Percentiles rank a stretch among this genome's conserved stretches.
Conservation (phyloP, 2,329 filamentous ascomycete species). For the Trichoderma lentiforme region DNA sequence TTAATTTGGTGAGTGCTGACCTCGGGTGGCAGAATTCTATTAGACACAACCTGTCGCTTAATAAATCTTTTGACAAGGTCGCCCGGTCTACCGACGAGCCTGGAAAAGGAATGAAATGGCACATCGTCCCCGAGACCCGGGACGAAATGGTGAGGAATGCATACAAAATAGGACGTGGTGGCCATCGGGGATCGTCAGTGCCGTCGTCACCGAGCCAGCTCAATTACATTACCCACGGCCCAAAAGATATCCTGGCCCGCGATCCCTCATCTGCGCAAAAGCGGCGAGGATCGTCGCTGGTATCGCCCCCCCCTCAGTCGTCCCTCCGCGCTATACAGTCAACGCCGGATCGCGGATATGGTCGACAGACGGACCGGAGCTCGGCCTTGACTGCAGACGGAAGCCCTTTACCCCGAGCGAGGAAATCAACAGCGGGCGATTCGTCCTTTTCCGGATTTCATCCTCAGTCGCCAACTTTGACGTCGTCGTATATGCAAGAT, state of each 20-base stretch:
- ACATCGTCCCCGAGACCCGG: conserved; percentile 77
- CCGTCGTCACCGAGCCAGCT: conserved; percentile 65
- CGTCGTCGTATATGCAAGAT: conserved; percentile 61
- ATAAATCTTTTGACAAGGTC: conserved; percentile 92
- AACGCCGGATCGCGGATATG: conserved; percentile 54
- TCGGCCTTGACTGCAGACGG: conserved; percentile 50
- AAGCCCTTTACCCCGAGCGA: conserved; percentile 59
- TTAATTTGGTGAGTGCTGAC: not conserved
- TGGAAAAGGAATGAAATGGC: conserved; percentile 99
- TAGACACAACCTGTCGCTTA: conserved; percentile 90
- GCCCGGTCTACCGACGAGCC: conserved; percentile 90
- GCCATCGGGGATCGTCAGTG: conserved; percentile 64
- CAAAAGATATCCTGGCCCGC: conserved; percentile 51
- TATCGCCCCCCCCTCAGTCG: conserved; percentile 54
- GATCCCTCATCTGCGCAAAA: conserved; percentile 54
- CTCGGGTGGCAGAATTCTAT: conserved; percentile 71
- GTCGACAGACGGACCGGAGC: conserved; percentile 38
- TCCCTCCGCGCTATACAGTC: conserved; percentile 50
- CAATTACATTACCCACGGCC: conserved; percentile 58
- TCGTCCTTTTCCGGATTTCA: conserved; percentile 49
- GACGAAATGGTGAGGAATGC: conserved; percentile 84
- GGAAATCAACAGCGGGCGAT: conserved; percentile 44
- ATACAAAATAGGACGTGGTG: conserved; percentile 58
- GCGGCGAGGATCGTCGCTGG: conserved; percentile 52
- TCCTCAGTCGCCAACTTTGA: conserved; percentile 58